Evolutionary conservation across 2,329 filamentous ascomycete genomes (phyloP).

Genomic region (Seiridium unicorne): DNA sequence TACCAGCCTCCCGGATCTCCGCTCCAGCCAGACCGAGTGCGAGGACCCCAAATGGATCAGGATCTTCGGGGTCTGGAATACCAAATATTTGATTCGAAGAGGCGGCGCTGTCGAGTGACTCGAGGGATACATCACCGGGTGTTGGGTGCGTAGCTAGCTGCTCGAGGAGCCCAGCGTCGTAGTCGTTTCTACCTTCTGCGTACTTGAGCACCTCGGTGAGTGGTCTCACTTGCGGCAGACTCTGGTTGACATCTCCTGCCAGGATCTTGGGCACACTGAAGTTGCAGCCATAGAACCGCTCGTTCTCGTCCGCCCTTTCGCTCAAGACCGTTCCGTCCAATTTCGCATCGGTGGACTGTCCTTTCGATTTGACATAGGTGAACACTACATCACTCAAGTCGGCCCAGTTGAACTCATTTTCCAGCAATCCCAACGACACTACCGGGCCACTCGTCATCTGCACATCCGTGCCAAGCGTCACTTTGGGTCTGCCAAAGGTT

Average conservation of each 20-base stretch:
- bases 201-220: conserved; percentile 83
- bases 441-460: conserved; percentile 76
- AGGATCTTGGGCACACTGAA: conserved; percentile 56
- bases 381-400: conserved; percentile 54
- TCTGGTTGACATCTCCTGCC: conserved; percentile 54
- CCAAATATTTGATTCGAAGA: conserved; percentile 62
- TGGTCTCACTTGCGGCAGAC: conserved; percentile 52
- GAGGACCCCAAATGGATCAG: conserved; percentile 87
- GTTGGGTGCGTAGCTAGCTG: conserved; percentile 63
- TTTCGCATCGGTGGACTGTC: conserved; percentile 53
- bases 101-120: conserved; percentile 37
- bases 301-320: conserved; percentile 59
- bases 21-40: conserved; percentile 89
- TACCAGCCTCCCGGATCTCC: conserved; percentile 87
- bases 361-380: conserved; percentile 58
- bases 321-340: conserved; percentile 56
- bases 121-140: conserved; percentile 69
- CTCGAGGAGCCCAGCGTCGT: conserved; percentile 67
- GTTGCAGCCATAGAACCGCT: conserved; percentile 52
- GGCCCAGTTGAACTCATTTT: conserved; percentile 50
- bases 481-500: conserved; percentile 74
- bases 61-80: conserved; percentile 75
- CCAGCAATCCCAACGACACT: conserved; percentile 49
- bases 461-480: conserved; percentile 80
- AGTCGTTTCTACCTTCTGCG: conserved; percentile 78